Percentiles rank a stretch among this genome's conserved stretches.
Evolutionary conservation across 2,329 filamentous ascomycete species (phyloP).

Genomic region (Alternaria consortialis): DNA sequence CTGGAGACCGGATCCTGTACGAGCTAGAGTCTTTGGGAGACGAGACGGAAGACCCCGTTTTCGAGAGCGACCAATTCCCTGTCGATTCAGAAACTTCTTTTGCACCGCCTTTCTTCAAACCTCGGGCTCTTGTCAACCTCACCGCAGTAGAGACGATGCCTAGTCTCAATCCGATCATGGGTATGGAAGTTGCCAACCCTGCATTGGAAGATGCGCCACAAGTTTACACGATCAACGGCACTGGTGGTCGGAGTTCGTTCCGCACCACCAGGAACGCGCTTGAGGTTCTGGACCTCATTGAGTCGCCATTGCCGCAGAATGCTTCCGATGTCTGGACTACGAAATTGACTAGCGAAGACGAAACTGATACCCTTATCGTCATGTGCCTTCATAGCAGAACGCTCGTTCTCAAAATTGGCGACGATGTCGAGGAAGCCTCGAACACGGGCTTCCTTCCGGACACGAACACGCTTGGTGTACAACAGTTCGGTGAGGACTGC

Average conservation of each 20-base stretch:
- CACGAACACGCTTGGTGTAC: conserved; percentile 88
- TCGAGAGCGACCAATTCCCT: conserved; percentile 82
- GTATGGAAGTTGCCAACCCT: conserved; percentile 90
- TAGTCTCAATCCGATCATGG: conserved; percentile 89
- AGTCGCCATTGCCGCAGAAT: conserved; percentile 87
- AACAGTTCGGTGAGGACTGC: conserved; percentile 92
- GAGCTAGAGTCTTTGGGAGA: conserved; percentile 98
- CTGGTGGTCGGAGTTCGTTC: conserved; percentile 88
- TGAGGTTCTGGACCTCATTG: conserved; percentile 94
- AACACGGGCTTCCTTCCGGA: conserved; percentile 92
- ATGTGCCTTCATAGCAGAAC: conserved; percentile 91
- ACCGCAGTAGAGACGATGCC: conserved; percentile 85
- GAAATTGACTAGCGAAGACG: conserved; percentile 80
- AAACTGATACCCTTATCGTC: conserved; percentile 95
- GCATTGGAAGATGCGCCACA: conserved; percentile 94
- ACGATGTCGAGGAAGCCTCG: conserved; percentile 94
- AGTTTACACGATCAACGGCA: conserved; percentile 91
- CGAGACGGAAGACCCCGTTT: conserved; percentile 89
- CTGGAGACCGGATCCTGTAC: conserved; percentile 93
- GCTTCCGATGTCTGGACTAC: conserved; percentile 95
- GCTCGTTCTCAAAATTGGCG: conserved; percentile 91
- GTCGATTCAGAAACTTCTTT: conserved; percentile 77
- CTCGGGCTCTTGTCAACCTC: conserved; percentile 80
- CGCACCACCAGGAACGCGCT: conserved; percentile 91
- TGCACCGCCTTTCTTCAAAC: conserved; percentile 84